Conservation (phyloP, 352 stramenopile genomes). For the Phytophthora boehmeriae region DNA sequence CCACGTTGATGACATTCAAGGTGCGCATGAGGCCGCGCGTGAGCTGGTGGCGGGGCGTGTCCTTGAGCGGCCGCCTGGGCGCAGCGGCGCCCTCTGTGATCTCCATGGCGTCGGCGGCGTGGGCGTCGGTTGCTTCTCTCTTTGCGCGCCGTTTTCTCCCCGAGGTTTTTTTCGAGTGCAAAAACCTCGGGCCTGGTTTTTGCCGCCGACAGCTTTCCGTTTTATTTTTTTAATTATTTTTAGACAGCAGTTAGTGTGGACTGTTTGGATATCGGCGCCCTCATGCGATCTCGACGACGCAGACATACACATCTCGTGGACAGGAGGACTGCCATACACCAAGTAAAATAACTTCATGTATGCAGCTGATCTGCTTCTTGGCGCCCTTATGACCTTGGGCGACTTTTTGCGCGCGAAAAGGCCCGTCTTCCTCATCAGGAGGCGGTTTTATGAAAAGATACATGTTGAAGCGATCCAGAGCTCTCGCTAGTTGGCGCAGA, state of each 20-base stretch:
- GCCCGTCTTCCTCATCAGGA: no score
- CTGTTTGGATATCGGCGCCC: not conserved
- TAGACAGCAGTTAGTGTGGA: not conserved
- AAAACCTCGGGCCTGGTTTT: constrained; percentile 3
- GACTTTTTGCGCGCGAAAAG: not conserved
- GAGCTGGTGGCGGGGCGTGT: constrained; percentile 78
- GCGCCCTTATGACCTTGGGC: not conserved
- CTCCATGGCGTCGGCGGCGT: constrained; percentile 27
- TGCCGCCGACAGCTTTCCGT: not conserved
- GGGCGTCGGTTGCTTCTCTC: constrained; percentile 18
- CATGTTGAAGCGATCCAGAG: not conserved
- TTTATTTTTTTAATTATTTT: not conserved
- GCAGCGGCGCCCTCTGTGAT: constrained; percentile 17
- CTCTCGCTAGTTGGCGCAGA: no score
- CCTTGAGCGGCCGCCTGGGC: constrained; percentile 34
- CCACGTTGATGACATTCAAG: constrained; percentile 97
- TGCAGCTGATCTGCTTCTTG: not conserved
- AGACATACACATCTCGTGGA: not conserved
- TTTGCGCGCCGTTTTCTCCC: constrained; percentile 7
- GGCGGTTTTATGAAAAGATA: not conserved
- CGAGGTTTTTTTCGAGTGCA: constrained; percentile 5
- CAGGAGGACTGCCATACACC: no score
- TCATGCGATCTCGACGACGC: not conserved
- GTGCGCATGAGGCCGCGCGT: constrained; percentile 95
- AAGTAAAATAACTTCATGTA: not conserved